Base-by-base conservation (phyloP, 129 eudicot genomes). In the Flaveria ramosissima region DNA sequence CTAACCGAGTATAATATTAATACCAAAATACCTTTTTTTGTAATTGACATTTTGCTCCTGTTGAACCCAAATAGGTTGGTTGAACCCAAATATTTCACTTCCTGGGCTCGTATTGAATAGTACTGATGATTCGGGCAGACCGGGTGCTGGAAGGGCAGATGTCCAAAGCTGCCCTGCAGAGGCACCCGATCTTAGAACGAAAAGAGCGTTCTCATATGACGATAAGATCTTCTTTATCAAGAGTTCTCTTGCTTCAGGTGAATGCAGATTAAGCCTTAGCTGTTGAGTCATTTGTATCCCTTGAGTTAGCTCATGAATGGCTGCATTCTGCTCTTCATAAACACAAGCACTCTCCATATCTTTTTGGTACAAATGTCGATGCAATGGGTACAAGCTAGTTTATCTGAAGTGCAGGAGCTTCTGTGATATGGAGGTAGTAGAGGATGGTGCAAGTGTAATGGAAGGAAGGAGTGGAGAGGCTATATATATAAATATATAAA, bases 11-110 rank as follows among this genome's bases (percentile, higher is more conserved):
- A 23, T 23, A 23, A 23, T 23, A 23, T 23, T 23, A 23, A 23
- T 23, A 23, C 26, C 26, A 23, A 52, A 30, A 27, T 75, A 92
- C 97, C 97, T 92, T 85, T 92, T 92, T 75, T 78, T 83, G 16
- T 89, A 79, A 20, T 59, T 77, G 65, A 68, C 81, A 55, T 42
- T 82, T 53, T 36, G 74, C 0, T 71, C 83, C 15, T 72, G 72
- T 2, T 64, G 85, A 51, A 65, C 75, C 9, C 21, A 32, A 56
- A 70, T 57, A 8, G 69, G 75, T 20, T 47, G 76, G 66, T 78
- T 70, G 23, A 43, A 68, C 41, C 63, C 81, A 5, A 66, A 78
- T 8, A 77, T 87, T 24, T 55, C 80, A n/a, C 84, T 82, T 64
- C 72, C 77, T 12, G 85, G 88, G 73, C 90, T 92, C 9, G 67